Evolutionary conservation across 129 eudicot genomes (phyloP).

Genomic region (Lactuca sativa): DNA sequence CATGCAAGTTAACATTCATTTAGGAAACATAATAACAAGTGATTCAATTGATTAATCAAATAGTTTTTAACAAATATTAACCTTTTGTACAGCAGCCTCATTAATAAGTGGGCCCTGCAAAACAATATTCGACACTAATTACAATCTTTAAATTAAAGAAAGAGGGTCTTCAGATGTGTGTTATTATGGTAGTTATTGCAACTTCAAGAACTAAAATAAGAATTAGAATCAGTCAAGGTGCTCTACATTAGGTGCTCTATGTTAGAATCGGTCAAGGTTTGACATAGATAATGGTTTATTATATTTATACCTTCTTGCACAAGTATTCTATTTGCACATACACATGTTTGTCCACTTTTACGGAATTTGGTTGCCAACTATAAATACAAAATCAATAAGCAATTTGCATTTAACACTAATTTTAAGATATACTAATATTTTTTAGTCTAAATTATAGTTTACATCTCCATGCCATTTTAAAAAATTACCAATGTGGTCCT

Average conservation of each 20-base stretch:
- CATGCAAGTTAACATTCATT: constrained; percentile 39
- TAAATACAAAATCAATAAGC: constrained; percentile 31
- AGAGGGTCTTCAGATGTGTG: too few relatives aligned
- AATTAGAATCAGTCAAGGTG: not conserved
- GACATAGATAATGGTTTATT: constrained; percentile 12
- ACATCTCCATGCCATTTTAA: too few relatives aligned
- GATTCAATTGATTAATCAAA: not conserved
- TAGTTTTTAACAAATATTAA: constrained; percentile 17
- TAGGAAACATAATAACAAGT: not conserved
- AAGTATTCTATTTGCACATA: too few relatives aligned
- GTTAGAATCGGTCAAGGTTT: too few relatives aligned
- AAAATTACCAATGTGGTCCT: not conserved
- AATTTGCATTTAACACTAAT: constrained; percentile 4
- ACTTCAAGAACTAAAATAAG: too few relatives aligned
- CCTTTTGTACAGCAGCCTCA: constrained; percentile 91
- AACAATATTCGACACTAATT: constrained; percentile 18
- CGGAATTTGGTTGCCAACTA: constrained; percentile 88
- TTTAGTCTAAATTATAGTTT: not conserved
- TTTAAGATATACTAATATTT: not conserved
- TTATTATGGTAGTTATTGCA: too few relatives aligned
- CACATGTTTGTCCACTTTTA: constrained; percentile 94
- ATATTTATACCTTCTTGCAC: constrained; percentile 94
- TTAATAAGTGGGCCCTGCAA: constrained; percentile 92
- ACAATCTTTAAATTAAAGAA: constrained; percentile 8
- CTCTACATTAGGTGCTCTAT: too few relatives aligned